Evolutionary conservation across 1,139 yeast genomes (phyloP).

Genomic region (Nakaseomyces delphensis): DNA sequence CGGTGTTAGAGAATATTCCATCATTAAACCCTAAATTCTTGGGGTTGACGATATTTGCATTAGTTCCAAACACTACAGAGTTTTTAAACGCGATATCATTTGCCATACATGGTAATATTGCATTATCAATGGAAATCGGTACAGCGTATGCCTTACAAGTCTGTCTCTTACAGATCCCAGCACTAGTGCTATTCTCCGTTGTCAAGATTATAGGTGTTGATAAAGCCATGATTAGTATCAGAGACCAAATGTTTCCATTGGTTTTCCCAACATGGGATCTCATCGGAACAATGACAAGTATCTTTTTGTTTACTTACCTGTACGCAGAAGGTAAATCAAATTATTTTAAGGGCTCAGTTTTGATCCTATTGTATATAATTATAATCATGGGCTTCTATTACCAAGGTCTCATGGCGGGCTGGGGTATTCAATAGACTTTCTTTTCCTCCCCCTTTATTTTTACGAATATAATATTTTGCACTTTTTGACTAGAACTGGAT

Average conservation of each 20-base stretch:
- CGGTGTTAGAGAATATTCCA: constrained; percentile 66
- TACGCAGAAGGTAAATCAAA: constrained; percentile 96
- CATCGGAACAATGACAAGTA: constrained; percentile 75
- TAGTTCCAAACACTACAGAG: constrained; percentile 95
- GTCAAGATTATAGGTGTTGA: constrained; percentile 29
- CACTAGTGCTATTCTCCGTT: constrained; percentile 72
- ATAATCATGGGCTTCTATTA: constrained; percentile 77
- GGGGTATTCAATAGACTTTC: constrained; percentile 4
- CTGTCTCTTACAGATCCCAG: constrained; percentile 89
- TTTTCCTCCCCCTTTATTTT: background rate
- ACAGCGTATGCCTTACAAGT: constrained; percentile 96
- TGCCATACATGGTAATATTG: constrained; percentile 93
- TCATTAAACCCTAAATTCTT: constrained; percentile 74
- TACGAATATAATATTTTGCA: background rate
- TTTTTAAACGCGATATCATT: constrained; percentile 94
- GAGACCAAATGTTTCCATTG: constrained; percentile 59
- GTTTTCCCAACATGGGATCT: constrained; percentile 96
- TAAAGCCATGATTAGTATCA: constrained; percentile 33
- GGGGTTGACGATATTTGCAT: constrained; percentile 88
- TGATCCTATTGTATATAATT: constrained; percentile 70
- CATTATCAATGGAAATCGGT: constrained; percentile 94
- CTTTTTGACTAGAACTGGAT: too few relatives aligned
- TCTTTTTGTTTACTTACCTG: constrained; percentile 81
- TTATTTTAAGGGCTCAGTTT: constrained; percentile 88
- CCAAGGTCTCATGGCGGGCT: constrained; percentile 32